Base-by-base conservation (phyloP, 1,284 basidiomycete genomes). In the Cutaneotrichosporon arboriforme region DNA sequence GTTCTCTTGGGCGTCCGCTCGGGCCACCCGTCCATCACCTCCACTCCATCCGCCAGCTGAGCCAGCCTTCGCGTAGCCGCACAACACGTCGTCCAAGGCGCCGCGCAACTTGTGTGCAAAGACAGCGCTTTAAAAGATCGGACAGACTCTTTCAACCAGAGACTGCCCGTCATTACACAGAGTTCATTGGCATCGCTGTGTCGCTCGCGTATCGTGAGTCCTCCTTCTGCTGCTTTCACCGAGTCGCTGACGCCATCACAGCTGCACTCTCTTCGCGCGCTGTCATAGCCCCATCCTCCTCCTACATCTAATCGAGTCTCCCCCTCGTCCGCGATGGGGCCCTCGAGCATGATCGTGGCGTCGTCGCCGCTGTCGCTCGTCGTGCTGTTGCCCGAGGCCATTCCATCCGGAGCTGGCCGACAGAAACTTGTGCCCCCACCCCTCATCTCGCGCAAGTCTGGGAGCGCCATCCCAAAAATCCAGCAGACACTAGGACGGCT, bases 371-470 rank as follows among this genome's bases (percentile, higher is more conserved):
- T 66, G 5, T 63, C 62, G 10, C 44, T 71, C 23, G 55, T 69
- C 40, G 68, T 67, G 20, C 58, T 71, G 8, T 55, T 69, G 2
- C 66, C 69, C 4, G 54, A 64, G 4, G 54, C 64, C 2, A 59
- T 64, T 9, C 60, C 59, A 5, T 39, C 37, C 18, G 13, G 8
- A 12, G 4, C 17, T 8, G 36, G 23, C 8, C 9, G 21, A 7
- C 45, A 20, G 15, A 31, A 21, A 9, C 14, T 41, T 5, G 20
- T 22, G 8, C 46, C 46, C 7, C 52, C 41, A 15, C 26, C 52
- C n/a, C 20, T 48, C 3, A 14, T 37, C 17, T 13, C 34, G 20
- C 21, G 43, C 14, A 38, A 10, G n/a, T 44, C 42, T 8, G 36
- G 35, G 4, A 34, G 35, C 23, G 39, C 26, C 12, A 34, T 45